Base-by-base conservation (phyloP, 441 rosid genomes). In the Aleurites moluccanus region DNA sequence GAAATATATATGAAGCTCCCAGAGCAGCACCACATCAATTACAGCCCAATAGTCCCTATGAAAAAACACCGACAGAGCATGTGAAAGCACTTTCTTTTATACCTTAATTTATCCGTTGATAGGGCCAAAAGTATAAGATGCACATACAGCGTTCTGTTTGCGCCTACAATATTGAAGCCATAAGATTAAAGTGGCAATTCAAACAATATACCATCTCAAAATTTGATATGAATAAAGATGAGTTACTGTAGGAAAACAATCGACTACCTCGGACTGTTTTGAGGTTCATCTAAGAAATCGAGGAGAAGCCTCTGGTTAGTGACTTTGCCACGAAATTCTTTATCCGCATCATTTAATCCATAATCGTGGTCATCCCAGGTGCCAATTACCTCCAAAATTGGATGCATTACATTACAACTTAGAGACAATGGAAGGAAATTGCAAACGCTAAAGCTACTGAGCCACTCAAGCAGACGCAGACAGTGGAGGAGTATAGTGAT, bases 331-430 rank as follows among this genome's bases (percentile, higher is more conserved):
- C 75, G 75, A 82, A 93, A 88, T 86, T 93, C 97, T 79, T 90
- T 93, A 2, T 97, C 97, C 0, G 98, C 93, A 75, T 93, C 97
- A 77, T 93, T 93, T 67, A 93, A 83, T 72, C 97, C 93, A 77
- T 85, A 93, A 75, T 93, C 98, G 77, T 91, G 94, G 67, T 91
- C 98, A 82, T 93, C 97, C 98, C 98, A 91, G 44, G 97, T 93
- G 55, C 97, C 98, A 80, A 90, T 77, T 21, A 91, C 81, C 92
- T 89, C 75, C 40, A 72, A 69, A 65, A 44, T 62, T 16, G 35
- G 56, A 59, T 0, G 35, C 7, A 40, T 27, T 52, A 56, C 40
- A 38, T 53, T 30, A 64, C 61, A 61, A 56, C 47, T 38, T 38
- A 38, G 40, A 38, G 59, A 56, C 56, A 33, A 28, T 27, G 10